Base-by-base conservation (phyloP, 2,329 filamentous ascomycete species). In the Aspergillus fumigatiaffinis region DNA sequence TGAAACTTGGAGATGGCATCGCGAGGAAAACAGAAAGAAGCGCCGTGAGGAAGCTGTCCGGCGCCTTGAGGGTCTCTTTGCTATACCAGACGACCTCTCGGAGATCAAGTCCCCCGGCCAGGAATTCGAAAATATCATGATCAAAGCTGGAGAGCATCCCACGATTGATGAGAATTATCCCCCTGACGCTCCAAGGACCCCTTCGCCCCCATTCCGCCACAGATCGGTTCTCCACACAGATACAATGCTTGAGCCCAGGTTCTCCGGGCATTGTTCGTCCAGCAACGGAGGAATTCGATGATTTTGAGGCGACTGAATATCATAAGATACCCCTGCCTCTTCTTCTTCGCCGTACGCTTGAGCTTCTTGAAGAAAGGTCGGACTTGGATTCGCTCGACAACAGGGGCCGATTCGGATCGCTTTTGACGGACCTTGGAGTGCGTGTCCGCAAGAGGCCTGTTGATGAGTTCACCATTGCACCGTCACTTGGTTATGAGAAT, bases 1-100 rank as follows among this genome's bases (percentile, higher is more conserved):
- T 38, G 60, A 63, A 12, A 67, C 60, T 4, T 65, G 62, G 54
- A 56, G 61, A 17, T 41, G 54, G 29, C 61, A 67, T 48, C 66
- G 66, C 3, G 25, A 59, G 14, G 49, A 59, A 20, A 56, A 64
- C n/a, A 53, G 60, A 20, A 46, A 50, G 7, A 55, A 53, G 50
- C 51, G 59, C 44, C 61, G 41, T 25, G 56, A 59, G 23, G 41
- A 56, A 28, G 59, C 56, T 2, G 60, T 60, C 47, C 56, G 53
- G 26, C 56, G 56, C 3, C 54, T 67, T 29, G 57, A 63, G 51
- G 50, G 55, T 23, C n/a, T 68, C 26, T 68, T 68, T 49, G 56
- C 57, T n/a, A 41, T 50, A 26, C 60, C 61, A 2, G 57, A 55
- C 4, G 17, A 44, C 21, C 28, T 23, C 26, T 10, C 21, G 21